These are phyloP conservation scores for Coemansia reversa DNA, from an alignment of 192 early-diverging fungal species.

Conservation along the genomic window DNA sequence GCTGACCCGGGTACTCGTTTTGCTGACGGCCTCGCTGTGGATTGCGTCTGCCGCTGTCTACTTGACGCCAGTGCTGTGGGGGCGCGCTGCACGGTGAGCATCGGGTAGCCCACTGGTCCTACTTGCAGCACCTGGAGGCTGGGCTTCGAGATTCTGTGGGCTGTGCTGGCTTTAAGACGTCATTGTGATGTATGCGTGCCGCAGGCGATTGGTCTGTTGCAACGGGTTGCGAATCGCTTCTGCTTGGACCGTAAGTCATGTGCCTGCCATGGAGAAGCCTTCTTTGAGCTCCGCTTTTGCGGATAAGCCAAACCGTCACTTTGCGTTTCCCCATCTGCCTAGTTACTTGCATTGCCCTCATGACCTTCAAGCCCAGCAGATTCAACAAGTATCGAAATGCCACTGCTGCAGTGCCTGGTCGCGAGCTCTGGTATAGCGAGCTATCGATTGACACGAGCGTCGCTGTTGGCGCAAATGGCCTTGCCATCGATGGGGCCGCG, in stretches of 20 bases:
- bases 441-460: constrained; percentile 22
- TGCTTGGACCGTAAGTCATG: not conserved
- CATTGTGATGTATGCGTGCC: not conserved
- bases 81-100: not conserved
- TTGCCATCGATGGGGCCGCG: constrained; percentile 27
- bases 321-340: not conserved
- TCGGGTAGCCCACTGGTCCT: too few relatives aligned
- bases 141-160: not conserved
- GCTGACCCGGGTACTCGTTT: constrained; percentile 12
- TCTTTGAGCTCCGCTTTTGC: not conserved
- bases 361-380: constrained; percentile 27
- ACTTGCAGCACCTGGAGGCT: not conserved
- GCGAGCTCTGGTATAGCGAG: constrained; percentile 48
- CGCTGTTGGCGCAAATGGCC: constrained; percentile 30
- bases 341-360: constrained; percentile 1
- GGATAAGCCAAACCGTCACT: not conserved
- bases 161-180: not conserved
- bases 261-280: not conserved
- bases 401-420: constrained; percentile 23
- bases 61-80: not conserved
- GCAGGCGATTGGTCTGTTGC: not conserved
- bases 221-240: not conserved
- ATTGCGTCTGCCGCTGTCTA: not conserved
- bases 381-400: constrained; percentile 51
- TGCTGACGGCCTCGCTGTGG: not conserved